phyloP scores from a whole-genome alignment of 768 basidiomycete genomes.

The Naganishia vaughanmartiniae region DNA sequence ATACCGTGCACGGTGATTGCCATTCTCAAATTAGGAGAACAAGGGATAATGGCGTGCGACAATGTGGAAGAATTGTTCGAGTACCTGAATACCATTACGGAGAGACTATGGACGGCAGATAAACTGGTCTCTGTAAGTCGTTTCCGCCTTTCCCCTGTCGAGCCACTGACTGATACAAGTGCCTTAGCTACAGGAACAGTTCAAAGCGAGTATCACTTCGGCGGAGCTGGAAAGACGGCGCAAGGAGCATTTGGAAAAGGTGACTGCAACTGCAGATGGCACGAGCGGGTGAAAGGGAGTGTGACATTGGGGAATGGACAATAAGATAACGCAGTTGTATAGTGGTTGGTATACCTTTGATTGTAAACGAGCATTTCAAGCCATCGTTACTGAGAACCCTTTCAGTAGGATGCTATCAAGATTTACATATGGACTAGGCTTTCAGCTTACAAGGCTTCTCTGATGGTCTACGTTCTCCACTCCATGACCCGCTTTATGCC shows the following conservation, averaged over 20 bases:
- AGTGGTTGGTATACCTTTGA: too few relatives aligned
- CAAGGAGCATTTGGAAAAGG: conserved; percentile 1
- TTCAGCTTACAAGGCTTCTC: too few relatives aligned
- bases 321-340: too few relatives aligned
- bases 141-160: too few relatives aligned
- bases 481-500: too few relatives aligned
- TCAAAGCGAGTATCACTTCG: conserved; percentile 15
- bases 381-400: too few relatives aligned
- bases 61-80: conserved; percentile 87
- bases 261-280: background rate
- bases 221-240: conserved; percentile 6
- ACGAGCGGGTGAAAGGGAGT: too few relatives aligned
- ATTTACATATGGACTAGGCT: too few relatives aligned
- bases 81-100: conserved; percentile 81
- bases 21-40: conserved; percentile 78
- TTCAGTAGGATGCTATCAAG: too few relatives aligned
- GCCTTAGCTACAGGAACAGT: conserved; percentile 7
- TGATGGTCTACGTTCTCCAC: too few relatives aligned
- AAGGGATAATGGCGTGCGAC: conserved; percentile 76
- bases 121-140: conserved; percentile 75
- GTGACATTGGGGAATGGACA: background rate
- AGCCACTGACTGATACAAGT: background rate
- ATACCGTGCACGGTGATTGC: conserved; percentile 72
- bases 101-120: conserved; percentile 89
- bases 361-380: too few relatives aligned